Base-by-base conservation (phyloP, 2,329 filamentous ascomycete genomes). In the Colletotrichum salicis region DNA sequence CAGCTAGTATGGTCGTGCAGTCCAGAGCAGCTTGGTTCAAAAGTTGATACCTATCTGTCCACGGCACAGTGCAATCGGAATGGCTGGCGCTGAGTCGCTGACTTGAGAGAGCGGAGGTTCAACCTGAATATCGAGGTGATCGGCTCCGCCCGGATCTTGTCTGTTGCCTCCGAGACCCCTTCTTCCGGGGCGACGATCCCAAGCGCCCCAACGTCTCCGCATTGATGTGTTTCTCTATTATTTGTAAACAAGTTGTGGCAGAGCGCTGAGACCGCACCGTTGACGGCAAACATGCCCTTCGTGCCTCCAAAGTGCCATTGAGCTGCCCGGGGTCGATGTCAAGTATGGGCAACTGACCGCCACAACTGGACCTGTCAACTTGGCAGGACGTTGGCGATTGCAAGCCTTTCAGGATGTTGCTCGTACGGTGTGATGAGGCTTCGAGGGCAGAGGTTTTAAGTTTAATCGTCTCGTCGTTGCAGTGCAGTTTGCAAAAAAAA, bases 1-100 rank as follows among this genome's bases (percentile, higher is more conserved):
- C 70, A 71, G 70, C 67, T 71, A 62, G 62, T 19, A 41, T 41
- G 37, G 2, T 52, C 33, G 61, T 58, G 67, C 67, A 66, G n/a
- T 45, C 54, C 64, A 69, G 58, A 60, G 64, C 51, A 24, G 45
- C 54, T 63, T 12, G 51, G 65, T 64, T 71, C 60, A 31, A 33
- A 56, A 69, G 35, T 8, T 69, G 54, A 68, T 33, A 52, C 51
- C 27, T 41, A 5, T 41, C 12, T 41, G 15, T 41, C 37, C 15
- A 45, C n/a, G 22, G n/a, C 27, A 59, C 41, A 24, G 12, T 24
- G 33, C 52, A 3, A 41, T 41, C 37, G 69, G 31, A 48, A 54
- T 55, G 31, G 29, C 35, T 24, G n/a, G 41, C 24, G 13, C 12
- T 15, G 41, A 54, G 19, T 12, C 59, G 15, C 19, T 41, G 24